A percentile compares a stretch with the other conserved stretches of the same genome.
phyloP scores from a whole-genome alignment of 2,329 filamentous ascomycete genomes.

The Grosmannia huntii region DNA sequence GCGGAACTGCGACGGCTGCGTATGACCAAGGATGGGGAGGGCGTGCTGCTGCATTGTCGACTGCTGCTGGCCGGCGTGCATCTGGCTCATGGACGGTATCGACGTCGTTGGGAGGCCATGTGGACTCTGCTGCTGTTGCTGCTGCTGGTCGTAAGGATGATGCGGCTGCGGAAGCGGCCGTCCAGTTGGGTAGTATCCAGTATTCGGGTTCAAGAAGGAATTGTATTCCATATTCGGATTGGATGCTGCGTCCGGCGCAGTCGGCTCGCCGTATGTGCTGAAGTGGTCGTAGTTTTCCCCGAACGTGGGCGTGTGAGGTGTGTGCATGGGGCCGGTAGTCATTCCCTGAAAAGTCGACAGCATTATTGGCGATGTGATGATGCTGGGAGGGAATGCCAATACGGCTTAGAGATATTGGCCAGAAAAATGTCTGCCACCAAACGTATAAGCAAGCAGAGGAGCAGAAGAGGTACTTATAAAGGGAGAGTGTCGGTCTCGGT shows the following conservation, averaged over 20 bases:
- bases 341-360: no score
- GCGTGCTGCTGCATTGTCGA: neutral
- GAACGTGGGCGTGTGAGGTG: neutral
- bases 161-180: constrained; percentile 10
- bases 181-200: constrained; percentile 14
- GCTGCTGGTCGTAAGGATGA: neutral
- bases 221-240: constrained; percentile 1
- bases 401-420: neutral
- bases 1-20: constrained; percentile 13
- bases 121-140: neutral
- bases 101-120: neutral
- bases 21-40: constrained; percentile 13
- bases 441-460: neutral
- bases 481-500: neutral
- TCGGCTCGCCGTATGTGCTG: constrained; percentile 24
- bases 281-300: neutral
- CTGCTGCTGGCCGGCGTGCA: neutral
- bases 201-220: neutral
- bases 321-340: neutral
- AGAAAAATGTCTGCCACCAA: neutral
- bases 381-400: no score
- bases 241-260: constrained; percentile 9
- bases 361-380: no score
- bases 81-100: neutral
- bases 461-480: neutral